Base-by-base conservation (phyloP, 345 rosid species). In the Arabidopsis suecica region DNA sequence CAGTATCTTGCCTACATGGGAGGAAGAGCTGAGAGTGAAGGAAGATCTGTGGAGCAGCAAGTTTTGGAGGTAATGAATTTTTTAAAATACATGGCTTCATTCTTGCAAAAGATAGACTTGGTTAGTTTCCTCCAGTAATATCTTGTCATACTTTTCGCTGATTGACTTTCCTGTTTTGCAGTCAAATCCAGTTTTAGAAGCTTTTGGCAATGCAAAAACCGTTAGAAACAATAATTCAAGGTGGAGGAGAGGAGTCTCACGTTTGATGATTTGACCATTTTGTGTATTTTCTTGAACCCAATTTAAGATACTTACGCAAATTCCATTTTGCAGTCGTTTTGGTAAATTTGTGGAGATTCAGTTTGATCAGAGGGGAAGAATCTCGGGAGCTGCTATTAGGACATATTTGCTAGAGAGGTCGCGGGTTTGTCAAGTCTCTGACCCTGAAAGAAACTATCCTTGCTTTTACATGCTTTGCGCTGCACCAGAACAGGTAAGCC, bases 121-220 rank as follows among this genome's bases (percentile, higher is more conserved):
- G 25, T 48, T 62, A 71, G 68, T 58, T 49, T 32, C 54, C 55
- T 63, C 22, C 54, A 45, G 57, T 14, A 25, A 11, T 60, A 32
- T 41, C 37, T 36, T 62, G 8, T 25, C 33, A 68, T 59, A 22
- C 34, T 69, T 50, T 53, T 12, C 53, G 63, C 66, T 78, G 30
- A 60, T 45, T 41, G 33, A 48, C 58, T 54, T 42, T 50, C 61
- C 49, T 66, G 54, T 80, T 74, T 74, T 71, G 78, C 83, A 95
- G 99, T 95, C 99, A 42, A 95, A 95, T 84, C 99, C 99, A 68
- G 97, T 95, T 69, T 82, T 95, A 71, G 99, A 95, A 90, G 99
- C 98, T 62, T 95, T 95, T 89, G 99, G 99, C 25, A 95, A 95
- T 71, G 99, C 99, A 34, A 95, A 95, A 85, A 95, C 99, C 48